phyloP scores from a whole-genome alignment of 2,329 filamentous ascomycete species.

The Penicillium sclerotiorum region DNA sequence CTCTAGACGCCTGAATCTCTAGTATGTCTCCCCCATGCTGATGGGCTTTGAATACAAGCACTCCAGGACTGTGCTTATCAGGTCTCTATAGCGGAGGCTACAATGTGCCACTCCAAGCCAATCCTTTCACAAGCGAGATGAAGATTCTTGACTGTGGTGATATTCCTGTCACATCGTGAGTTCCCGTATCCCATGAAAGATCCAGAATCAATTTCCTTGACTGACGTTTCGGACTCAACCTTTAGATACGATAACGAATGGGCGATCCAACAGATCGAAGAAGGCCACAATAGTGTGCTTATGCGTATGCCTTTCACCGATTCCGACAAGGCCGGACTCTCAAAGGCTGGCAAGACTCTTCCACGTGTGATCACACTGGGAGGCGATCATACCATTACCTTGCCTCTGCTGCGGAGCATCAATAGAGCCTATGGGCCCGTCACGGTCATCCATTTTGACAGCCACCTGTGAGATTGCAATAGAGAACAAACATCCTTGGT shows the following conservation, averaged over 20 bases:
- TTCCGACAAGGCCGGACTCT: slow-evolving; percentile 66
- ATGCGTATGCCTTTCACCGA: slow-evolving; percentile 71
- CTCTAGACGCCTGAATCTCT: slow-evolving; percentile 81
- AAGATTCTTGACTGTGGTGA: slow-evolving; percentile 82
- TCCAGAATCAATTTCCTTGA: not conserved
- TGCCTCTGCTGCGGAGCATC: slow-evolving; percentile 58
- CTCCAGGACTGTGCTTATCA: slow-evolving; percentile 41
- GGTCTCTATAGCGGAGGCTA: slow-evolving; percentile 73
- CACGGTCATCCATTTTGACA: slow-evolving; percentile 66
- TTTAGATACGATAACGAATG: slow-evolving; percentile 77
- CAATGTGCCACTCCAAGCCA: slow-evolving; percentile 77
- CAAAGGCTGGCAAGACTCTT: slow-evolving; percentile 72
- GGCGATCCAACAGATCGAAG: slow-evolving; percentile 81
- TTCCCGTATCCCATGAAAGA: slow-evolving; percentile 5
- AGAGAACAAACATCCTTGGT: not conserved
- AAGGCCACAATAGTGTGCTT: slow-evolving; percentile 77
- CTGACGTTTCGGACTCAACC: not conserved
- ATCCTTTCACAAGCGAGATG: slow-evolving; percentile 81
- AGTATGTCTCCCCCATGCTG: too few species aligned
- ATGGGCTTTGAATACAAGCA: too few species aligned
- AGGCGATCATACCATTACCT: slow-evolving; percentile 50
- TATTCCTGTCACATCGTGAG: slow-evolving; percentile 80
- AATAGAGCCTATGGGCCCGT: slow-evolving; percentile 69
- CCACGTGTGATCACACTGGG: slow-evolving; percentile 77
- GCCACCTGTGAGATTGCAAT: slow-evolving; percentile 51